These are phyloP conservation scores for Aspergillus glaucus DNA, from an alignment of 2,329 filamentous ascomycete species.

Conservation along the genomic window DNA sequence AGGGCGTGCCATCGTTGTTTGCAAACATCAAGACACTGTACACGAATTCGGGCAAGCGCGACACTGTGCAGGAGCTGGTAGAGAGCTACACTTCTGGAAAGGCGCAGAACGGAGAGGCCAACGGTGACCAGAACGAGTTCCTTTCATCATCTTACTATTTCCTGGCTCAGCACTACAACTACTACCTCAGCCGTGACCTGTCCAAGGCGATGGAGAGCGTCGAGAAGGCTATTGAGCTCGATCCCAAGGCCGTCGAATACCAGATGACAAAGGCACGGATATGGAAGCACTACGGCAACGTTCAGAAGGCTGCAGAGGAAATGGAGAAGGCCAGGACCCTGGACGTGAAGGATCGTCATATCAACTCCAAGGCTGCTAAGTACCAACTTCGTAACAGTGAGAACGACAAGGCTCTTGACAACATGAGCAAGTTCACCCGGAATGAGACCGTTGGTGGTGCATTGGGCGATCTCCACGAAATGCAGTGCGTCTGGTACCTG, in stretches of 20 bases:
- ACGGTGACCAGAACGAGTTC: constrained; percentile 54
- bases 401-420: constrained; percentile 76
- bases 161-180: constrained; percentile 95
- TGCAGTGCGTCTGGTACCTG: constrained; percentile 97
- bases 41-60: constrained; percentile 67
- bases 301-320: constrained; percentile 69
- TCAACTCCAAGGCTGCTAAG: constrained; percentile 97
- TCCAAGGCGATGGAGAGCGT: constrained; percentile 74
- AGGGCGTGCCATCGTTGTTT: constrained; percentile 92
- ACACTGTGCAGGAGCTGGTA: constrained; percentile 67
- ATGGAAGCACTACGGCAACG: constrained; percentile 81
- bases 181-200: constrained; percentile 77
- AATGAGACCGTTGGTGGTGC: constrained; percentile 85
- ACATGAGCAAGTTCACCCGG: constrained; percentile 88
- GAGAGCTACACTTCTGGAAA: constrained; percentile 67
- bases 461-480: constrained; percentile 84
- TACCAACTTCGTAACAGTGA: constrained; percentile 92
- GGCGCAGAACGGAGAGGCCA: constrained; percentile 42
- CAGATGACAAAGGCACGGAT: constrained; percentile 94
- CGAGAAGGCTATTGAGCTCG: constrained; percentile 73
- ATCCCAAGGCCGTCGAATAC: constrained; percentile 79
- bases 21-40: constrained; percentile 95
- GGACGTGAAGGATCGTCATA: constrained; percentile 88
- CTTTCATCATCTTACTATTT: constrained; percentile 81
- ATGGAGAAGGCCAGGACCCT: constrained; percentile 84